Evolutionary conservation across 768 basidiomycete species (phyloP), one percentile per base, ranked within the genome.

Genomic region (Podaxis mareebaensis): DNA sequence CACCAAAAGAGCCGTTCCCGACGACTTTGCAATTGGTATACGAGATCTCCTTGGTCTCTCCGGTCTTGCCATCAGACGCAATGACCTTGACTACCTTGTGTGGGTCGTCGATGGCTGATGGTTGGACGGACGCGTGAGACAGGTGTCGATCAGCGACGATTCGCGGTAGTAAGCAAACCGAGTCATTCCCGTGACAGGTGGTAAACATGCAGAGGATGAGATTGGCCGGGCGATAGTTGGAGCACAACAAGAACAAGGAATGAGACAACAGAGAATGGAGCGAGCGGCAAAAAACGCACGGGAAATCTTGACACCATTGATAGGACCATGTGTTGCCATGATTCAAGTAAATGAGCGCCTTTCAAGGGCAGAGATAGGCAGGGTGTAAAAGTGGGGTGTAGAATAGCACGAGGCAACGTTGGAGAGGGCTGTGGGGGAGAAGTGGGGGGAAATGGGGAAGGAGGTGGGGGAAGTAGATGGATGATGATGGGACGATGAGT

Each of bases 1-100:
- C 96, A 69, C 97, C 97, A 72, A 99, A 99, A 63, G 95, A 96
- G 76, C 97, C 97, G 73, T 99, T 99, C 61, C 97, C 97, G 72
- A 96, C 92, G 73, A 99, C 93, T 79, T 97, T 99, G 84, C 92
- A 96, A 76, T 93, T 95, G 69, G 93, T 97, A 81, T 99, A 99
- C 53, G 89, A 85, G 71, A 99, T 88, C 69, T 95, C 91, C 71
- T 85, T 84, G 66, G 91, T 89, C 55, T 92, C 91, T 70, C 93
- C 95, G 5, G 89, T 80, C 86, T 96, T 98, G 78, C 97, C 97
- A 71, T 96, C 92, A 66, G 91, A 93, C 63, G 96, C 96, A 74
- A 92, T 83, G 71, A 99, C 97, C 76, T 93, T 95, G 81, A 96
- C 90, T 72, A 97, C 85, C 80, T 93, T 93, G 77, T 90, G 86